A percentile compares a stretch with the other conserved stretches of the same genome.
These are phyloP conservation scores for Cardamine chenopodiifolia DNA, from an alignment of 345 rosid genomes.

Conservation along the genomic window DNA sequence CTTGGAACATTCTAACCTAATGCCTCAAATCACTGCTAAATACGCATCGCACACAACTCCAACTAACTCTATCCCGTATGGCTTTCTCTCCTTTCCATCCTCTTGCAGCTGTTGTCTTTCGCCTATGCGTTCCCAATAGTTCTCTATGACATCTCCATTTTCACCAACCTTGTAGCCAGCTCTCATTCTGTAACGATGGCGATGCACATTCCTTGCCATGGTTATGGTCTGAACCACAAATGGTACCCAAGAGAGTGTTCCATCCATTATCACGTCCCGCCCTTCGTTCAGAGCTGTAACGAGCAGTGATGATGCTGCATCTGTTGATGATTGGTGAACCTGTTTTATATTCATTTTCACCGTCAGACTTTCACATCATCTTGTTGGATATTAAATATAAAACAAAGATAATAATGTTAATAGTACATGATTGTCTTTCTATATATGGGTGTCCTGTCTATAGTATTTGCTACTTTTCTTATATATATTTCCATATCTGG, in stretches of 20 bases:
- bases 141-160: conserved; percentile 70
- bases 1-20: conserved; percentile 55
- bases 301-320: conserved; percentile 93
- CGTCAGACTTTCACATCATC: conserved; percentile 14
- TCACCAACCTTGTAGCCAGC: conserved; percentile 68
- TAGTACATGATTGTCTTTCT: not conserved
- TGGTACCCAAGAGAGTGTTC: conserved; percentile 95
- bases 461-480: not conserved
- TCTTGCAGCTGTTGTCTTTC: conserved; percentile 59
- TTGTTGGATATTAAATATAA: not conserved
- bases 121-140: conserved; percentile 80
- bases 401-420: too few relatives aligned
- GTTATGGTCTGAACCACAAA: conserved; percentile 91
- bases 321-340: conserved; percentile 98
- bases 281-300: conserved; percentile 97
- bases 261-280: conserved; percentile 94
- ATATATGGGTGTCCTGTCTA: not conserved
- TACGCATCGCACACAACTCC: conserved; percentile 97
- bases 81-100: conserved; percentile 64
- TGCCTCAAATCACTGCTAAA: conserved; percentile 88
- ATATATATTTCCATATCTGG: conserved; percentile 5
- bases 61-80: conserved; percentile 92
- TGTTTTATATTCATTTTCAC: conserved; percentile 42
- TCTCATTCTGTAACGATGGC: conserved; percentile 89
- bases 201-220: conserved; percentile 91